Base-by-base conservation (phyloP, 495 filamentous ascomycete species). In the Podospora australis region DNA sequence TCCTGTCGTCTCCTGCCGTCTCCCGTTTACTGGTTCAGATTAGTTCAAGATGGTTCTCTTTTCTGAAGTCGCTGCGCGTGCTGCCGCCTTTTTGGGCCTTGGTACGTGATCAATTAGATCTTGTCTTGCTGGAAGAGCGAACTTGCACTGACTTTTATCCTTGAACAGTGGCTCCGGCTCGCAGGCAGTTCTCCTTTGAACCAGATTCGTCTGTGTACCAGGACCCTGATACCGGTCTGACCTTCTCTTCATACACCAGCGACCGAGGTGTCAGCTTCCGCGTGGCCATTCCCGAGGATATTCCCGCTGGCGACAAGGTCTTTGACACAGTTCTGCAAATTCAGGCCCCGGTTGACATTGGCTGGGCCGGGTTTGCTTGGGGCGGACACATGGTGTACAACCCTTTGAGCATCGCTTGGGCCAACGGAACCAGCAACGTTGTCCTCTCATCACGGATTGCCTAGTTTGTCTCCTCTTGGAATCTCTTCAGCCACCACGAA, bases 371-470 rank as follows among this genome's bases (percentile, higher is more conserved):
- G 19, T 63, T 68, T 47, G 68, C 70, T 16, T 74, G 70, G 70
- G 70, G 70, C 2, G 70, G 70, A 19, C 46, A 64, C 34, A 72
- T 72, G 70, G 69, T 67, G 2, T 74, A 74, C 56, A 70, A 72
- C 55, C 70, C 70, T 1, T 53, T 74, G 13, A 64, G 67, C 26
- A 57, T 74, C 17, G 64, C 59, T 13, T 74, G 70, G 70, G 58
- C 57, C 17, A 66, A 74, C 30, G 70, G 69, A 7, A 56, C 60
- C 39, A 49, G 58, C 22, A 56, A 60, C 16, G 67, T 69, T 16
- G 59, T 63, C 4, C 29, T 67, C 30, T 67, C 69, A 8, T 61
- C 70, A 6, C 58, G 70, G 29, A 65, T 70, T 46, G 70, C 70
- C 32, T 68, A 67, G 70, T 74, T 54, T 39, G 70, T 67, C 16